Base-by-base conservation (phyloP, 2,329 filamentous ascomycete species). In the Fusarium zealandicum region DNA sequence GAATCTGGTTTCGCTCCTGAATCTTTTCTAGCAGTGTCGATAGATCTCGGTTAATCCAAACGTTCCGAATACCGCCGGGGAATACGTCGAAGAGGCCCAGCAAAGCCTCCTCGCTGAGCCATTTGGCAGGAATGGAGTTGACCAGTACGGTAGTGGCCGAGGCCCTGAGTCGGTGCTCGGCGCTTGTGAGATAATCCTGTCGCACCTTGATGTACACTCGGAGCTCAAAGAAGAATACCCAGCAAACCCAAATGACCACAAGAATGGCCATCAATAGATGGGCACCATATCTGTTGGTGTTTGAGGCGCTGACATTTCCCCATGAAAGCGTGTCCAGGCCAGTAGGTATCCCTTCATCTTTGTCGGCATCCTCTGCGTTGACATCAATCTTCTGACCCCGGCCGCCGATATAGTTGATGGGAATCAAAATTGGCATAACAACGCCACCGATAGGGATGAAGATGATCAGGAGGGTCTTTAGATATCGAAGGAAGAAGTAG, bases 91-190 rank as follows among this genome's bases (percentile, higher is more conserved):
- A 99, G 0, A 99, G 80, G 0, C 89, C 89, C 52, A 86, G 83
- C 5, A 99, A 81, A 1, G 91, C 90, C 37, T 96, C 87, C 41
- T 91, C 84, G 2, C 84, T 92, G 7, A 96, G 84, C 95, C 95
- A 99, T 69, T 96, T 96, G 33, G 83, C 79, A 1, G 95, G 95
- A 44, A 99, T 96, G 10, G 89, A 89, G 60, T 89, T 95, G 45
- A 99, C 92, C 6, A 99, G 81, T 39, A 99, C 93, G 0, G 95
- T 99, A 6, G 93, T 99, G 2, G 95, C 93, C 13, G 93, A 98
- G 14, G 95, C 95, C 38, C 91, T 86, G 14, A 99, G 82, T 16
- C 95, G 90, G 74, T 99, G 95, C 73, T 98, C 91, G 3, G 95
- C 93, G 48, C 92, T 95, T 1, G 95, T 98, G 51, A 99, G 80